Evolutionary conservation across 805 yeast genomes (phyloP).

Genomic region (Hanseniaspora thailandica): DNA sequence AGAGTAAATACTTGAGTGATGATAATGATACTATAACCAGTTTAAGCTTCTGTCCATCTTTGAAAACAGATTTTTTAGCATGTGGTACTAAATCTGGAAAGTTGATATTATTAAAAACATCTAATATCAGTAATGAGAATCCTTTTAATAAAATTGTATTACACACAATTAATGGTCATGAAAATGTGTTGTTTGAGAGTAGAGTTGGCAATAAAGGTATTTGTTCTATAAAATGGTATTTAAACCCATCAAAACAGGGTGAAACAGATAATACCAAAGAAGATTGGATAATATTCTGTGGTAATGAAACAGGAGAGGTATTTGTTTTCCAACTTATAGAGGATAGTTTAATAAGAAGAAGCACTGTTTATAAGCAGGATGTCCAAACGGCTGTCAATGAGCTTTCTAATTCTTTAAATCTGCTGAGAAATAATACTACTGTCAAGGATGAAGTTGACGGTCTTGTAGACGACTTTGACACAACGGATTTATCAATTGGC

Average conservation of each 20-base stretch:
- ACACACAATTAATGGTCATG: not conserved
- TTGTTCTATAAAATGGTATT: constrained; percentile 49
- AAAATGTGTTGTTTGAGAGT: constrained; percentile 16
- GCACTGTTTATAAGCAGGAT: not conserved
- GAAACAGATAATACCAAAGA: constrained; percentile 21
- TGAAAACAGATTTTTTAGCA: constrained; percentile 37
- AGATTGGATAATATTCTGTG: constrained; percentile 37
- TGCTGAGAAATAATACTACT: not conserved
- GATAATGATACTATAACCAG: constrained; percentile 40
- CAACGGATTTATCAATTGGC: not conserved
- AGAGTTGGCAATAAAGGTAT: constrained; percentile 33
- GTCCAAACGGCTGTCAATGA: not conserved
- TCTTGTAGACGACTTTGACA: not conserved
- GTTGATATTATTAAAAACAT: constrained; percentile 21
- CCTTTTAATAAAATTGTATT: not conserved
- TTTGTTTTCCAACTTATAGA: constrained; percentile 30
- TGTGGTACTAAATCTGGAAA: constrained; percentile 48
- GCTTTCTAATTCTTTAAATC: not conserved
- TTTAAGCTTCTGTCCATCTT: constrained; percentile 40
- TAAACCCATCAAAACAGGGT: constrained; percentile 23
- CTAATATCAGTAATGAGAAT: not conserved
- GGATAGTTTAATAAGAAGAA: not conserved
- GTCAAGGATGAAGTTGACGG: not conserved
- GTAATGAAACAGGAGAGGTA: constrained; percentile 56
- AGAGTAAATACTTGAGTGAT: constrained; percentile 27